Percentiles rank a stretch among this genome's conserved stretches.
Conservation (phyloP, 2,329 filamentous ascomycete species). For the Colletotrichum orbiculare region DNA sequence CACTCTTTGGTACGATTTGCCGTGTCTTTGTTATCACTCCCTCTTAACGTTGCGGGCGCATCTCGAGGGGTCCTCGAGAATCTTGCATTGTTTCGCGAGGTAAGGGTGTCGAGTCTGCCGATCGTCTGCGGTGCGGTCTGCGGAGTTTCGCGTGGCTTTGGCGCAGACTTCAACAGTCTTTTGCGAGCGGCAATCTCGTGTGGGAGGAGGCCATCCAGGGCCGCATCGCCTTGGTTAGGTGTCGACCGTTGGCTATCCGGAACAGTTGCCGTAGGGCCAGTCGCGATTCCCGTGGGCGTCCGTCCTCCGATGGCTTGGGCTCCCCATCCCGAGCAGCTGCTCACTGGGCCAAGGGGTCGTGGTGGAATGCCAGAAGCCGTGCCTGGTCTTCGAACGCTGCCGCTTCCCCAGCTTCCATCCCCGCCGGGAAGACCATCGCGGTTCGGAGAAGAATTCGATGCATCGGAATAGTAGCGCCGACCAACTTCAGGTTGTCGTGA, state of each 20-base stretch:
- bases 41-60: no score
- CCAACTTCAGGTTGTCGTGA: slow-evolving; percentile 14
- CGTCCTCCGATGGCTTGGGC: slow-evolving; percentile 16
- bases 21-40: no score
- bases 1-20: neutral
- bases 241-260: neutral
- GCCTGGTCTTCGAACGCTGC: neutral
- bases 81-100: no score
- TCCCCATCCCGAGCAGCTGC: slow-evolving; percentile 23
- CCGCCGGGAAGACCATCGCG: neutral
- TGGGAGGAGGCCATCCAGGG: slow-evolving; percentile 45
- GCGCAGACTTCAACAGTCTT: slow-evolving; percentile 30
- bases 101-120: no score
- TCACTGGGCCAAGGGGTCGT: slow-evolving; percentile 9
- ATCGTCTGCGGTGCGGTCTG: neutral
- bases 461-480: slow-evolving; percentile 33
- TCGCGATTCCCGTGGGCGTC: neutral
- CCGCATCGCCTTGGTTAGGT: neutral
- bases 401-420: neutral
- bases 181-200: slow-evolving; percentile 52
- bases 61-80: neutral
- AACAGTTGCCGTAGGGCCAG: neutral
- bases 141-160: neutral
- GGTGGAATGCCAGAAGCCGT: neutral
- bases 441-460: slow-evolving; percentile 12